Base-by-base conservation (phyloP, 345 rosid genomes). In the Viola odorata region DNA sequence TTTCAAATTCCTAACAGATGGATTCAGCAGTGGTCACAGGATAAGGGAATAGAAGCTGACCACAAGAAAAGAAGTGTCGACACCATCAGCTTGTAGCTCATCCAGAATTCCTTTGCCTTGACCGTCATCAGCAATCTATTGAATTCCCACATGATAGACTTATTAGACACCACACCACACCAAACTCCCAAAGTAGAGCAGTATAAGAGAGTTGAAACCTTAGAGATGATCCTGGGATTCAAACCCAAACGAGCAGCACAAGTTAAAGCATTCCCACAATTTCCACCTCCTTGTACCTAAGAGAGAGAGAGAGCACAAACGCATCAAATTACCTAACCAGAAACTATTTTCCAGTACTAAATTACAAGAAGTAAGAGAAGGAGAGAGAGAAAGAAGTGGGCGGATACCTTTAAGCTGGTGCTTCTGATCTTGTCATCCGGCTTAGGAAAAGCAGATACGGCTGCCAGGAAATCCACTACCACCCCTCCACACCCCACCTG, bases 391-490 rank as follows among this genome's bases (percentile, higher is more conserved):
- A 49, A 17, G 38, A 37, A 36, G 41, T 10, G 47, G 13, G 41
- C n/a, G 12, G 36, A 37, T 4, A 77, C 78, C 75, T 64, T 56
- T 55, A 60, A 73, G 75, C 89, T 84, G 15, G 87, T 88, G 80
- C 83, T 81, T 72, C 96, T 76, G 78, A 89, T 88, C 81, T 91
- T 91, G 44, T 91, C 95, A 16, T 91, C 96, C 4, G 96, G 96
- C 36, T 84, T 78, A 50, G 96, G 95, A 71, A 69, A 88, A 67
- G 86, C 67, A 64, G 84, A 82, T 41, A 91, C 95, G 0, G 87
- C 72, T 3, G 98, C 98, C 71, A 88, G 64, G 70, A 82, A 85
- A 80, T 86, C 98, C 12, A 91, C 75, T 15, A 63, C 37, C 45
- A 69, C 72, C 9, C 69, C 78, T 49, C 96, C 95, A 41, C 85